A percentile compares a stretch with the other conserved stretches of the same genome.
phyloP scores from a whole-genome alignment of 805 yeast species.

The Hanseniaspora jakobsenii region DNA sequence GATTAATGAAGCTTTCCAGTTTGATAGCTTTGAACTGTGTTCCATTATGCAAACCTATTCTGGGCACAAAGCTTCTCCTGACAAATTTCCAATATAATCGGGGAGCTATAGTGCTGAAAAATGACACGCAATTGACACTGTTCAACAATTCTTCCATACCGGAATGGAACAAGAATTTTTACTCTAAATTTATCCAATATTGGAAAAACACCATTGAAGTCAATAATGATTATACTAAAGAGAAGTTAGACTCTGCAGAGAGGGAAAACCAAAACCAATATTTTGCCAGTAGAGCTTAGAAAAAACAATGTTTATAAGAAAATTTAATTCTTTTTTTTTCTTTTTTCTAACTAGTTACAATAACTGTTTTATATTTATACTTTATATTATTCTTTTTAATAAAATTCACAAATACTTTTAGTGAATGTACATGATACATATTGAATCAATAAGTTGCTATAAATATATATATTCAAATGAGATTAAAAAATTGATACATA shows the following conservation, averaged over 20 bases:
- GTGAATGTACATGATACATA: too few species aligned
- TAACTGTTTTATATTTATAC: too few species aligned
- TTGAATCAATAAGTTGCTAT: too few species aligned
- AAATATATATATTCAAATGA: too few species aligned
- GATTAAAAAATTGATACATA: too few species aligned
- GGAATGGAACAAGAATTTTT: conserved; percentile 31
- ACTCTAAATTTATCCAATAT: conserved; percentile 25
- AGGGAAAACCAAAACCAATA: conserved; percentile 17
- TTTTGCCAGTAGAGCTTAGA: conserved; percentile 9
- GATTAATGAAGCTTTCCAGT: neutral
- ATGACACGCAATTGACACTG: neutral
- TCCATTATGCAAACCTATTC: conserved; percentile 25
- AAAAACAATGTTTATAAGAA: neutral
- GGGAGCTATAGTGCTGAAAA: conserved; percentile 26
- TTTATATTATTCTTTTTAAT: too few species aligned
- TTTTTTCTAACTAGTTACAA: neutral
- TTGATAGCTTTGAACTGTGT: conserved; percentile 1
- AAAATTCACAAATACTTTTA: too few species aligned
- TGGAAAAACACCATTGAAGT: conserved; percentile 22
- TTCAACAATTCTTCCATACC: conserved; percentile 10
- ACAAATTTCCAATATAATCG: conserved; percentile 28
- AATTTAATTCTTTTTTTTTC: neutral
- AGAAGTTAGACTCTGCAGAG: neutral
- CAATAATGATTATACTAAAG: neutral
- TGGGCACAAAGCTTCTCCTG: conserved; percentile 50